These are phyloP conservation scores for Lactarius pseudohatsudake DNA, from an alignment of 768 basidiomycete species.

Conservation along the genomic window DNA sequence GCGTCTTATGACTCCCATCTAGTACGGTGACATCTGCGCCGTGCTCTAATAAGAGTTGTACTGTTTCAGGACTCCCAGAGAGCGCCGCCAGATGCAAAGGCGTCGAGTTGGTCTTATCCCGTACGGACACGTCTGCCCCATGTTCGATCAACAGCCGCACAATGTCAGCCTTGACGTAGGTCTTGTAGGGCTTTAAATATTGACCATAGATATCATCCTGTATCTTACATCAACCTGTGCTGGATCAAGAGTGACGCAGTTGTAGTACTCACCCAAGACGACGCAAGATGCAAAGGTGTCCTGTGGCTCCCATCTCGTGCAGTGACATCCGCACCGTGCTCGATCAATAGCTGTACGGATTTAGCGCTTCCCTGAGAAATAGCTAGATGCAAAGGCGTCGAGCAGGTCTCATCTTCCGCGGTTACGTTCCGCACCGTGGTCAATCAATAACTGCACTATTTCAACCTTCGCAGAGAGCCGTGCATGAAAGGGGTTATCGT, in stretches of 20 bases:
- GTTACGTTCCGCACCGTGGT: neutral
- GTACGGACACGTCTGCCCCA: neutral
- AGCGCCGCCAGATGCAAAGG: too few species aligned
- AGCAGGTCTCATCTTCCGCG: neutral
- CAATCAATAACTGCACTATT: neutral
- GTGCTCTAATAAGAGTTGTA: too few species aligned
- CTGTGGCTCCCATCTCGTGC: neutral
- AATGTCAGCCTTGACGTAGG: too few species aligned
- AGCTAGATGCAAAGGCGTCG: neutral
- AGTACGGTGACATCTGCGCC: too few species aligned
- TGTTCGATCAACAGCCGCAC: neutral
- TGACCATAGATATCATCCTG: neutral
- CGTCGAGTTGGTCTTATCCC: too few species aligned
- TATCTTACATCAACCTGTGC: neutral
- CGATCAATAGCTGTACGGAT: neutral
- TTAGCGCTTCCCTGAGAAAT: neutral
- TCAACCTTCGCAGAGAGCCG: neutral
- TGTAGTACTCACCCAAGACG: neutral
- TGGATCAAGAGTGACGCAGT: neutral
- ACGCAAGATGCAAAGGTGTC: neutral
- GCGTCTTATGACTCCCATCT: too few species aligned
- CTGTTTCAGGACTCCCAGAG: too few species aligned
- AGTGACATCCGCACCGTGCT: neutral
- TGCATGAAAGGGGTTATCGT: too few species aligned
- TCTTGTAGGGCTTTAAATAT: too few species aligned